A percentile compares a stretch with the other conserved stretches of the same genome.
phyloP scores from a whole-genome alignment of 306 rosid genomes.

The Erythrophleum fordii region DNA sequence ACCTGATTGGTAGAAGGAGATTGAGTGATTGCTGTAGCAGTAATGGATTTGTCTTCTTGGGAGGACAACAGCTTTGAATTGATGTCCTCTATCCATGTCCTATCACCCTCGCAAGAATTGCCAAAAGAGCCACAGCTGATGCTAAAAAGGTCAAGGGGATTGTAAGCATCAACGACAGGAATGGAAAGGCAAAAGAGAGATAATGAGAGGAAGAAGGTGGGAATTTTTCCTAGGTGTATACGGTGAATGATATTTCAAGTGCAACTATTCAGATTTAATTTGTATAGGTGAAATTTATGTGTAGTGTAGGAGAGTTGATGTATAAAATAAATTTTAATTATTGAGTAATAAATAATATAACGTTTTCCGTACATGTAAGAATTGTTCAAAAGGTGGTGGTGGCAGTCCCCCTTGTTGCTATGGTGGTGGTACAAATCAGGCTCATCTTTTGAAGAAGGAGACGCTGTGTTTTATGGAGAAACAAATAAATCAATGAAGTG shows the following conservation, averaged over 20 bases:
- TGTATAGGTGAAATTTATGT: too few species aligned
- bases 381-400: too few species aligned
- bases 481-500: not conserved
- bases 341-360: too few species aligned
- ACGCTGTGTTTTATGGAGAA: not conserved
- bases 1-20: conserved; percentile 7
- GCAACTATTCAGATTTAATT: too few species aligned
- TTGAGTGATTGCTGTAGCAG: not conserved
- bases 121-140: conserved; percentile 50
- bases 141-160: conserved; percentile 34
- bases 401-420: not conserved
- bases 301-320: too few species aligned
- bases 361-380: too few species aligned
- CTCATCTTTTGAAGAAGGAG: conserved; percentile 13
- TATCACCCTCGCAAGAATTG: conserved; percentile 21
- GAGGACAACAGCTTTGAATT: conserved; percentile 32
- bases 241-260: too few species aligned
- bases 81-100: conserved; percentile 46
- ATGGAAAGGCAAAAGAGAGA: not conserved
- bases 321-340: too few species aligned
- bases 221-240: too few species aligned
- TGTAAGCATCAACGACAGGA: conserved; percentile 32
- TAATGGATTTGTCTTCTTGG: not conserved
- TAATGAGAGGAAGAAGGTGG: conserved; percentile 14
- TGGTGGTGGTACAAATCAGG: not conserved